phyloP scores from a whole-genome alignment of 345 rosid species.

The Eucalyptus virginea region DNA sequence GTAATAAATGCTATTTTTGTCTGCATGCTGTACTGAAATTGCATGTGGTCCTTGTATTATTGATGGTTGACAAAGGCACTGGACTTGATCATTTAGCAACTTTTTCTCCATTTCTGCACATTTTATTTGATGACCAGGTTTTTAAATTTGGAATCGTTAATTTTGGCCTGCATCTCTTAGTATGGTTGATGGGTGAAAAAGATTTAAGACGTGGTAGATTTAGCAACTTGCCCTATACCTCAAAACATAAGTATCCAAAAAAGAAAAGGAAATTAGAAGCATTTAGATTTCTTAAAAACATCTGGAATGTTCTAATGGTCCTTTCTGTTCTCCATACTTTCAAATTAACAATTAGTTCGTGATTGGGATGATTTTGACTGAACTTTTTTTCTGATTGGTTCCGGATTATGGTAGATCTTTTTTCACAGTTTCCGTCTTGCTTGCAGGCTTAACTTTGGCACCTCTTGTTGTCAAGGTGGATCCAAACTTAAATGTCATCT shows the following conservation, averaged over 20 bases:
- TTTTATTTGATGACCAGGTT: neutral
- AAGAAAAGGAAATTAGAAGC: neutral
- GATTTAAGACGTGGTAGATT: neutral
- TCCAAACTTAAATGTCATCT: slow-evolving; percentile 82
- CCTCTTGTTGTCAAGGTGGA: slow-evolving; percentile 86
- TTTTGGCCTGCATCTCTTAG: neutral
- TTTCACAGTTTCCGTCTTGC: neutral
- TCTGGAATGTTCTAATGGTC: neutral
- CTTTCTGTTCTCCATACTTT: neutral
- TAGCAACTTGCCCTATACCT: neutral
- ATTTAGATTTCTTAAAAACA: neutral
- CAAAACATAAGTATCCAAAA: neutral
- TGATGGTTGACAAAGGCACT: neutral
- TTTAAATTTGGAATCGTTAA: neutral
- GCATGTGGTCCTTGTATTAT: neutral
- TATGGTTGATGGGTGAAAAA: neutral
- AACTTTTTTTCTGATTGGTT: neutral
- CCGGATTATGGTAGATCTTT: no score
- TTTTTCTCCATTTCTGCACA: neutral
- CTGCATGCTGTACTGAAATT: neutral
- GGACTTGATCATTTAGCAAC: neutral
- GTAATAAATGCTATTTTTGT: neutral
- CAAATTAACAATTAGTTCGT: neutral
- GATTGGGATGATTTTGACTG: neutral
- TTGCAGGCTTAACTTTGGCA: slow-evolving; percentile 81